phyloP scores from a whole-genome alignment of 2,329 filamentous ascomycete species.

The Ceratocystis diversiconidia region DNA sequence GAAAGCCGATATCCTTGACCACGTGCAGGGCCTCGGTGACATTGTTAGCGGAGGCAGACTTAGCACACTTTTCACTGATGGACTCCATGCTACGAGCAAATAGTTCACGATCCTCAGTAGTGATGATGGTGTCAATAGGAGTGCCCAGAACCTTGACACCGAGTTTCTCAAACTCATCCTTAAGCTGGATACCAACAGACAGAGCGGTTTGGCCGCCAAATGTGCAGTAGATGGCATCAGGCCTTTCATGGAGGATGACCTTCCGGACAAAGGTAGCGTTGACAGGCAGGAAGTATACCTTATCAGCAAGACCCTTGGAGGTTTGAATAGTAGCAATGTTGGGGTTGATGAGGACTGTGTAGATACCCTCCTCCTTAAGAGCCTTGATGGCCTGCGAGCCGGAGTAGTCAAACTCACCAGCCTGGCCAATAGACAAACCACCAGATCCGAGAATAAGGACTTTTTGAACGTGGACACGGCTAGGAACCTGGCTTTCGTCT shows the following conservation, averaged over 20 bases:
- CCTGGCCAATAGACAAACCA: conserved; percentile 92
- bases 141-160: conserved; percentile 93
- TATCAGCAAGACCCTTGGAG: conserved; percentile 92
- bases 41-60: conserved; percentile 83
- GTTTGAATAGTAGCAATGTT: conserved; percentile 99
- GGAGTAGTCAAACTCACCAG: conserved; percentile 97
- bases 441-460: conserved; percentile 87
- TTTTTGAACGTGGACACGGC: conserved; percentile 73
- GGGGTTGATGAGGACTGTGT: conserved; percentile 95
- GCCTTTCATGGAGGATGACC: conserved; percentile 86
- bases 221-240: conserved; percentile 93
- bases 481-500: conserved; percentile 42
- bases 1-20: conserved; percentile 85
- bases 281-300: conserved; percentile 96
- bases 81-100: conserved; percentile 98
- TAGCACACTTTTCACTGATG: conserved; percentile 93
- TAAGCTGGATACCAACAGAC: conserved; percentile 92
- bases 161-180: conserved; percentile 86
- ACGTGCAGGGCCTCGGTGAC: conserved; percentile 78
- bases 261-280: conserved; percentile 95
- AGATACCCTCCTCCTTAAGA: conserved; percentile 92
- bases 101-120: conserved; percentile 91
- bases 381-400: conserved; percentile 98
- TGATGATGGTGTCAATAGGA: conserved; percentile 95
- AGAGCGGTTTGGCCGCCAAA: conserved; percentile 96